Conservation (phyloP, 768 basidiomycete genomes). For the Sporobolomyces pararoseus region DNA sequence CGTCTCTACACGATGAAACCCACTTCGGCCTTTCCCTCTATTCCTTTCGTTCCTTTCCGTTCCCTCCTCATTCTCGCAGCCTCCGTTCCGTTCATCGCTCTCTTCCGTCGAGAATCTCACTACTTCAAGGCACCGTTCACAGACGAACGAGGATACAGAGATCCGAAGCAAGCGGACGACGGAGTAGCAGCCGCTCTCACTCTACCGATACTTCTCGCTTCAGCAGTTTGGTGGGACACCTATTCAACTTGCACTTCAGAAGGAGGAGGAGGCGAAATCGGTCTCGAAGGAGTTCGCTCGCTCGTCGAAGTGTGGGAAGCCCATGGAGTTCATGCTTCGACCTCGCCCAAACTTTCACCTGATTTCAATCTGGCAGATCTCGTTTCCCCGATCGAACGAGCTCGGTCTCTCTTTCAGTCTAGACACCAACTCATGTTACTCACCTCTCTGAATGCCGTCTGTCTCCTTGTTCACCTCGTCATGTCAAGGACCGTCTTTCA, state of each 20-base stretch:
- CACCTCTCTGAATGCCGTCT: constrained; percentile 40
- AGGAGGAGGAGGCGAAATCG: constrained; percentile 8
- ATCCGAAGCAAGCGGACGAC: constrained; percentile 40
- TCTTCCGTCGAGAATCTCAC: constrained; percentile 25
- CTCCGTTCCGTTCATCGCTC: constrained; percentile 35
- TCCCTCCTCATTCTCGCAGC: constrained; percentile 28
- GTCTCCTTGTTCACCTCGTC: constrained; percentile 42
- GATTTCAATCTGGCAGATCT: background rate
- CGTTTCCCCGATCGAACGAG: constrained; percentile 21
- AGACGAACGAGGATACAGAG: constrained; percentile 45
- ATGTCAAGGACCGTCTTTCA: constrained; percentile 40
- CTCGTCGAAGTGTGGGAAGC: constrained; percentile 43
- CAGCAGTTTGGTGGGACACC: constrained; percentile 42
- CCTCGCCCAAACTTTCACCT: background rate
- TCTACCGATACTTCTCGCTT: constrained; percentile 42
- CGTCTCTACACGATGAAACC: constrained; percentile 34
- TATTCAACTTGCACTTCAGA: constrained; percentile 22
- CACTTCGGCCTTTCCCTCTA: constrained; percentile 18
- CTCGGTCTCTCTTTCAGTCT: constrained; percentile 33
- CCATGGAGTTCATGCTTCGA: constrained; percentile 23
- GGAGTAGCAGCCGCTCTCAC: constrained; percentile 41
- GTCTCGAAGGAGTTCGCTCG: constrained; percentile 30
- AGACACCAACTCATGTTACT: constrained; percentile 44
- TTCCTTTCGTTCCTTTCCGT: constrained; percentile 30
- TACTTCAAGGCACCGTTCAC: constrained; percentile 46